phyloP scores from a whole-genome alignment of 805 yeast species.

The Candida tibetensis region DNA sequence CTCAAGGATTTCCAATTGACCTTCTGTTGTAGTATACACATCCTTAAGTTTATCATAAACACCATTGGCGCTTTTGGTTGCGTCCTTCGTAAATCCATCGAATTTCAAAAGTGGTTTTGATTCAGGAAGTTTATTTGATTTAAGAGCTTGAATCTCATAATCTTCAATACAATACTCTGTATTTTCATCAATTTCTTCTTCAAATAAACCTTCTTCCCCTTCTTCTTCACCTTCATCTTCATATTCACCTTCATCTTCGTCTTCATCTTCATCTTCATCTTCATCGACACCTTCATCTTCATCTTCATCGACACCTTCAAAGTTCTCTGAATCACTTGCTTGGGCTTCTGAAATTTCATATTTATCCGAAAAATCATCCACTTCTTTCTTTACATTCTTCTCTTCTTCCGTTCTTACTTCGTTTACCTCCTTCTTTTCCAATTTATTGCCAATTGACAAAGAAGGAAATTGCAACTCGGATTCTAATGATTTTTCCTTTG shows the following conservation, averaged over 20 bases:
- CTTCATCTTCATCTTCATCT: neutral
- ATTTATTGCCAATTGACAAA: no score
- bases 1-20: constrained; percentile 20
- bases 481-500: neutral
- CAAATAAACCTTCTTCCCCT: constrained; percentile 3
- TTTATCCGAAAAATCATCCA: no score
- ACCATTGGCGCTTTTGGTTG: constrained; percentile 6
- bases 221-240: constrained; percentile 5
- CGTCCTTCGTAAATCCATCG: constrained; percentile 15
- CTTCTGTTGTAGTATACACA: constrained; percentile 26
- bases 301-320: neutral
- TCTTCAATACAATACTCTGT: constrained; percentile 4
- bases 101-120: constrained; percentile 10
- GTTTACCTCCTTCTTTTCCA: no score
- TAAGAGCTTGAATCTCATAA: constrained; percentile 6
- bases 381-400: no score
- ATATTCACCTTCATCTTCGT: constrained; percentile 1
- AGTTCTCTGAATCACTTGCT: neutral
- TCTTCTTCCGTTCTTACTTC: no score
- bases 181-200: constrained; percentile 1
- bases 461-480: no score
- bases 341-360: no score
- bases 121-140: constrained; percentile 1
- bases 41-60: constrained; percentile 17
- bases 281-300: constrained; percentile 1